phyloP scores from a whole-genome alignment of 306 rosid genomes.

The Quercus robur region DNA sequence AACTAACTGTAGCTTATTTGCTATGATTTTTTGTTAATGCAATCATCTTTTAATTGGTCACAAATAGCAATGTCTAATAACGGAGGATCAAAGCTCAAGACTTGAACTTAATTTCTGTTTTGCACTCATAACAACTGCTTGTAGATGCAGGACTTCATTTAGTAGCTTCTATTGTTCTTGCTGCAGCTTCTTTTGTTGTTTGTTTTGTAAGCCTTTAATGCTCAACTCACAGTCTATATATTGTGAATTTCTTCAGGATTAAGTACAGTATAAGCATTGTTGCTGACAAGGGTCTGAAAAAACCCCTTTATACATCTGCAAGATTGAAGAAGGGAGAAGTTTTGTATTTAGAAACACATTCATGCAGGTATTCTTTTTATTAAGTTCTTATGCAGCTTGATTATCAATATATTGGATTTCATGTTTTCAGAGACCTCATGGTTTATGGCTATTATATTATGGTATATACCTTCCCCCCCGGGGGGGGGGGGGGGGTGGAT shows the following conservation, averaged over 20 bases:
- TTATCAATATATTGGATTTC: background rate
- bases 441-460: background rate
- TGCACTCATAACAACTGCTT: background rate
- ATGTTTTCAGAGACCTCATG: background rate
- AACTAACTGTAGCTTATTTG: background rate
- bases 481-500: too few relatives aligned
- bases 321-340: conserved; percentile 98
- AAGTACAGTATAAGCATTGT: conserved; percentile 96
- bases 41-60: too few relatives aligned
- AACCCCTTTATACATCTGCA: conserved; percentile 82
- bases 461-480: background rate
- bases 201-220: background rate
- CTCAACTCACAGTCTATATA: background rate
- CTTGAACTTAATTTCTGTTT: too few relatives aligned
- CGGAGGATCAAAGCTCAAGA: too few relatives aligned
- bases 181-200: background rate
- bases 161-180: background rate
- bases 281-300: conserved; percentile 96
- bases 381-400: conserved; percentile 20
- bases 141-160: background rate
- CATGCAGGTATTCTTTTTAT: conserved; percentile 55
- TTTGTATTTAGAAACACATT: conserved; percentile 83
- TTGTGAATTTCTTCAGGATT: conserved; percentile 54
- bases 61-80: too few relatives aligned
- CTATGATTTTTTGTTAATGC: too few relatives aligned